A percentile compares a stretch with the other conserved stretches of the same genome.
These are phyloP conservation scores for Colletotrichum siamense DNA, from an alignment of 2,329 filamentous ascomycete species.

Conservation along the genomic window DNA sequence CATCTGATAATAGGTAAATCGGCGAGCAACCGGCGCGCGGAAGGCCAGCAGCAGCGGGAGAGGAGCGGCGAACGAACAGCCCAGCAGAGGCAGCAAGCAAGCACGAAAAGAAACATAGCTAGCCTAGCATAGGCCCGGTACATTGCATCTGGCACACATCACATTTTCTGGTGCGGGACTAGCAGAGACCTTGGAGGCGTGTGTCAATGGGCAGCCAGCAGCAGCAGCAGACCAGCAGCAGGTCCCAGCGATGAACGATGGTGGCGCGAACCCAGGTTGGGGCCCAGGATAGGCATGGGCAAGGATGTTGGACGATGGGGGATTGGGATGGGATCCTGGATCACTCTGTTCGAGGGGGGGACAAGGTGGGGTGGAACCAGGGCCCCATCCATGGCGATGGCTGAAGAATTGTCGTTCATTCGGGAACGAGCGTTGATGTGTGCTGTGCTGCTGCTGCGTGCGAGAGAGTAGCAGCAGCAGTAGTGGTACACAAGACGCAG, in stretches of 20 bases:
- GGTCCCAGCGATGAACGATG: conserved; percentile 1
- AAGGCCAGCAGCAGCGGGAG: conserved; percentile 12
- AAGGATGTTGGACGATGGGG: conserved; percentile 2
- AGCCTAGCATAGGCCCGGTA: conserved; percentile 2
- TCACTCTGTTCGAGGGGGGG: conserved; percentile 5
- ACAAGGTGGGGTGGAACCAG: conserved; percentile 5
- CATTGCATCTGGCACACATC: conserved; percentile 17
- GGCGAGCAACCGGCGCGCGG: conserved; percentile 14
- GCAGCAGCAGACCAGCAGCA: neutral
- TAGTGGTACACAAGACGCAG: no score
- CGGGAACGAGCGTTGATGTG: conserved; percentile 7
- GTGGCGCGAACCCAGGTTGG: conserved; percentile 10
- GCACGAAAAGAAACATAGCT: conserved; percentile 10
- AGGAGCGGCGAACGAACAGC: neutral
- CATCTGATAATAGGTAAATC: conserved; percentile 16
- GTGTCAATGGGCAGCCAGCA: conserved; percentile 1
- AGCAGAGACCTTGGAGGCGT: conserved; percentile 9
- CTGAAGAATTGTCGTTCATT: conserved; percentile 21
- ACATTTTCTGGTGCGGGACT: conserved; percentile 12
- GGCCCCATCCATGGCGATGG: conserved; percentile 6
- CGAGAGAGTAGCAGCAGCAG: neutral
- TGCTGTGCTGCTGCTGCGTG: neutral
- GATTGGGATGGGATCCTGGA: conserved; percentile 12
- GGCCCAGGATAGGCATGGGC: conserved; percentile 8
- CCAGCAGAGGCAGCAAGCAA: neutral